These are phyloP conservation scores for Leucosporidium scottii DNA, from an alignment of 768 basidiomycete genomes.

Conservation along the genomic window DNA sequence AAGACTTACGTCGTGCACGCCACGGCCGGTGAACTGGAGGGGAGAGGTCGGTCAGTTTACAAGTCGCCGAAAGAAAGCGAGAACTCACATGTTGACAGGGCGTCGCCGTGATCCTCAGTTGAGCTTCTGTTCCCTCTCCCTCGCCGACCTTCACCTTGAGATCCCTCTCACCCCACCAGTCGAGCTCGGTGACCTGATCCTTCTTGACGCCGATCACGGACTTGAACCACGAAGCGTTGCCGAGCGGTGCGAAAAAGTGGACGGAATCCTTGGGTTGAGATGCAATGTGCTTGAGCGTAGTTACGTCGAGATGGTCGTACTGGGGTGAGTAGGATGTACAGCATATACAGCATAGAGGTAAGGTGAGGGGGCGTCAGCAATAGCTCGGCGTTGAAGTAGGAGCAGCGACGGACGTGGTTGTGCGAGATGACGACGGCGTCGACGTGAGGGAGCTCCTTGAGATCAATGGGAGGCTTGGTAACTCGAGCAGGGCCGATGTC, in stretches of 20 bases:
- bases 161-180: conserved; percentile 47
- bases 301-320: conserved; percentile 50
- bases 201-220: conserved; percentile 44
- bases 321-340: neutral
- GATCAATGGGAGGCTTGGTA: conserved; percentile 35
- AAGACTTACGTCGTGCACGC: conserved; percentile 3
- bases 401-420: conserved; percentile 41
- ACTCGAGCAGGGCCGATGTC: conserved; percentile 28
- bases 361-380: neutral
- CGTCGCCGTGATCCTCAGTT: conserved; percentile 54
- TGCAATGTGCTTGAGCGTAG: conserved; percentile 45
- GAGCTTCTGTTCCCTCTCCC: neutral
- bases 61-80: conserved; percentile 41
- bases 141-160: neutral
- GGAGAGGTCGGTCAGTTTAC: neutral
- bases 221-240: conserved; percentile 48
- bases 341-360: neutral
- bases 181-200: conserved; percentile 50
- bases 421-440: conserved; percentile 59
- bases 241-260: conserved; percentile 57
- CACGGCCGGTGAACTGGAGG: conserved; percentile 10
- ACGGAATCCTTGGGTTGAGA: conserved; percentile 38
- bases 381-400: conserved; percentile 28
- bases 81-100: conserved; percentile 57
- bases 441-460: conserved; percentile 56